Conservation (phyloP, 2,329 filamentous ascomycete genomes). For the Pestalotiopsis sp. region DNA sequence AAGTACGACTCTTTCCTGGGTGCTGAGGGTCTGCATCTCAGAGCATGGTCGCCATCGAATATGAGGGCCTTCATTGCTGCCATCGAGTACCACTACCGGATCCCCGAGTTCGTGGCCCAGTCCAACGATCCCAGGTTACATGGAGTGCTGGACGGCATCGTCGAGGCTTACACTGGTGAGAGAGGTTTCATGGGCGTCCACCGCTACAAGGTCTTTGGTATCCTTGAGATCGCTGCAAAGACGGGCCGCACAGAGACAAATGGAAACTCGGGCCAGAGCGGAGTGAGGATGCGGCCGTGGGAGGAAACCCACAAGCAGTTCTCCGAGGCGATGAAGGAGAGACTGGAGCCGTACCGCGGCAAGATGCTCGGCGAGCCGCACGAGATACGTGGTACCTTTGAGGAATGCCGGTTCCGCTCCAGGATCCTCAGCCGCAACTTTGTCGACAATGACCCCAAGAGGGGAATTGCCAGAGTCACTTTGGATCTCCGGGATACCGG, state of each 20-base stretch:
- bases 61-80: slow-evolving; percentile 56
- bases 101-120: slow-evolving; percentile 54
- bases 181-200: slow-evolving; percentile 59
- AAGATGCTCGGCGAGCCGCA: slow-evolving; percentile 49
- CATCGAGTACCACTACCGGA: slow-evolving; percentile 54
- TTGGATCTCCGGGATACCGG: slow-evolving; percentile 55
- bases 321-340: slow-evolving; percentile 56
- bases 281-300: slow-evolving; percentile 45
- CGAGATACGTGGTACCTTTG: slow-evolving; percentile 56
- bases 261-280: slow-evolving; percentile 47
- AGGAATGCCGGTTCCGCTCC: slow-evolving; percentile 53
- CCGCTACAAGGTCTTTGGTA: slow-evolving; percentile 59
- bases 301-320: slow-evolving; percentile 53
- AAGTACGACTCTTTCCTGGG: slow-evolving; percentile 55
- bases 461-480: slow-evolving; percentile 50
- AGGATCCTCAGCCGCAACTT: slow-evolving; percentile 44
- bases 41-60: slow-evolving; percentile 56
- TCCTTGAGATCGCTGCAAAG: slow-evolving; percentile 55
- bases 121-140: slow-evolving; percentile 51
- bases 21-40: slow-evolving; percentile 51
- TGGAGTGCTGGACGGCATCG: slow-evolving; percentile 55
- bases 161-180: slow-evolving; percentile 57
- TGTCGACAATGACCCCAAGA: slow-evolving; percentile 46
- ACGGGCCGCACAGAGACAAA: slow-evolving; percentile 55
- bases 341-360: slow-evolving; percentile 50